Evolutionary conservation across 2,329 filamentous ascomycete species (phyloP), one percentile per base, ranked within the genome.

Genomic region (Exophiala lecanii-corni): DNA sequence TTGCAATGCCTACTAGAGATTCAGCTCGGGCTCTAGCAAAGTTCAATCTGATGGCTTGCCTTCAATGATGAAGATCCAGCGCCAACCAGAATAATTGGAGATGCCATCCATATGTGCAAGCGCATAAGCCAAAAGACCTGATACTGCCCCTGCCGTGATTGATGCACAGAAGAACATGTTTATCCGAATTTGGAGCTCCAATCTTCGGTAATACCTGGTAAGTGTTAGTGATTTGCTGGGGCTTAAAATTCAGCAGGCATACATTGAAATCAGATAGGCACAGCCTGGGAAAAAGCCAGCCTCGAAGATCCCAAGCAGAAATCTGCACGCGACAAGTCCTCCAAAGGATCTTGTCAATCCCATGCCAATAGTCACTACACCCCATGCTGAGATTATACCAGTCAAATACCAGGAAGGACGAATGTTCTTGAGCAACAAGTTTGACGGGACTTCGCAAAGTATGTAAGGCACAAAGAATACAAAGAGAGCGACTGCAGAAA

Each of bases 61-160:
- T 41, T 41, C 39, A 4, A 41, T 9, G 17, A 41, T 33, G 28
- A 41, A 41, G 12, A 41, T 41, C 39, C 39, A 41, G 10, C 39
- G 3, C 19, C 43, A 41, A 4, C 2, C 59, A 57, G 9, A 51
- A 35, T 15, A 55, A 25, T 15, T 59, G 30, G 57, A 42, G 48
- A 62, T 57, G 55, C 47, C 72, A 36, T 72, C 65, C 68, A 76
- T 72, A 57, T 70, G 67, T 57, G 65, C 66, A 23, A 76, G 73
- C 2, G 58, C 71, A 48, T 64, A 74, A 2, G 74, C 73, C 1
- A 76, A 57, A 13, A 76, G 56, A 0, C 73, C 73, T 13, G 62
- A 62, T 36, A 66, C 53, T 21, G 65, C 64, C 26, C 65, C 64
- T 13, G 65, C 62, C 19, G 64, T 36, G 45, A 65, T 66, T 25